These are phyloP conservation scores for Phytophthora pseudosyringae DNA, from an alignment of 352 stramenopile genomes.

Conservation along the genomic window DNA sequence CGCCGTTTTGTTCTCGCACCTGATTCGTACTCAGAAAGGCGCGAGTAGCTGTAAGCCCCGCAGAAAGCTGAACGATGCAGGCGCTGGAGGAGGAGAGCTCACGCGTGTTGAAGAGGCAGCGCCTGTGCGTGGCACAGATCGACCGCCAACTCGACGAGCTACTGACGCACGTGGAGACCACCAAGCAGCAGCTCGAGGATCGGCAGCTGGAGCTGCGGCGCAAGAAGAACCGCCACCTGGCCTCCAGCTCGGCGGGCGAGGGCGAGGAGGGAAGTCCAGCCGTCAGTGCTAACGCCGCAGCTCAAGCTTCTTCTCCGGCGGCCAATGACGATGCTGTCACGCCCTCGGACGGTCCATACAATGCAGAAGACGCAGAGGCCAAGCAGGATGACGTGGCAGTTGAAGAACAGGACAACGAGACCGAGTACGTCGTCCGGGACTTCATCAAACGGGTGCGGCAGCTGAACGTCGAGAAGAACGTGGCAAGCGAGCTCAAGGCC, in stretches of 20 bases:
- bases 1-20: constrained; percentile 14
- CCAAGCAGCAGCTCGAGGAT: constrained; percentile 63
- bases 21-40: constrained; percentile 11
- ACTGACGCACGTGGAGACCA: constrained; percentile 61
- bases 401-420: constrained; percentile 68
- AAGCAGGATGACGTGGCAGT: constrained; percentile 37
- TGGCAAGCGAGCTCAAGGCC: constrained; percentile 67
- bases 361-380: constrained; percentile 21
- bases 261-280: constrained; percentile 10
- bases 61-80: constrained; percentile 45
- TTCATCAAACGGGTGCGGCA: constrained; percentile 71
- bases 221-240: constrained; percentile 58
- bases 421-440: constrained; percentile 67
- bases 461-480: constrained; percentile 77
- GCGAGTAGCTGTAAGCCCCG: neutral
- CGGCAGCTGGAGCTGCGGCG: constrained; percentile 66
- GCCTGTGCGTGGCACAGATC: constrained; percentile 63
- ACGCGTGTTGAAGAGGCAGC: constrained; percentile 78
- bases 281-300: constrained; percentile 6
- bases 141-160: constrained; percentile 69
- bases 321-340: neutral
- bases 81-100: constrained; percentile 63
- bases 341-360: neutral
- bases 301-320: constrained; percentile 4
- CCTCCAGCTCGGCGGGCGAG: constrained; percentile 19